Evolutionary conservation across 345 rosid genomes (phyloP), one percentile per base, ranked within the genome.

Genomic region (Odontarrhena argentea): DNA sequence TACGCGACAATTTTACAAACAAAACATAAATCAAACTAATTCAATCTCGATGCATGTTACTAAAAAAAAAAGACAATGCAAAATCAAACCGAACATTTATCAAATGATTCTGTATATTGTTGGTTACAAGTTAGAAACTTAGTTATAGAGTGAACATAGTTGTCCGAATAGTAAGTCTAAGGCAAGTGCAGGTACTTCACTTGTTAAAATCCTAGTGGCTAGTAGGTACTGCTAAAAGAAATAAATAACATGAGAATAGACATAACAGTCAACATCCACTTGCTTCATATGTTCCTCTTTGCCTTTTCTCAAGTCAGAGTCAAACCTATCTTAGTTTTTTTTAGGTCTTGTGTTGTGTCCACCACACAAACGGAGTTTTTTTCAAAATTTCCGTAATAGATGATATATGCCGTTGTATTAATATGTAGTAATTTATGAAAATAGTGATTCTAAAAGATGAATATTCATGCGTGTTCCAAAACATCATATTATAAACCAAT

Each of bases 251-350:
- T 30, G 70, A 63, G 42, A 71, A 71, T 63, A 63, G 70, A 55
- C 71, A 50, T 49, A 42, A 36, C 66, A 57, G 60, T 72, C 70
- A 50, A 57, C 54, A 60, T 57, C 66, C 60, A 72, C 22, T 72
- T 72, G 59, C 60, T 50, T 45, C 50, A 49, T 65, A 57, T 49
- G 76, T 72, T 72, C 58, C 65, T 57, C 71, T 72, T 56, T 64
- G 76, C 60, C 70, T 56, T 71, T 71, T 32, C 64, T 65, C 71
- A 32, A 42, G 66, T 72, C 71, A 65, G 76, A 58, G 66, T 50
- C 70, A 72, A 57, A 37, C 66, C 30, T 43, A 7, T 43, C 3
- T 44, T 11, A 18, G 22, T 18, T 43, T 1, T 36, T 70, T 36
- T 55, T 62, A 26, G 65, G 65, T 48, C 15, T 11, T 56, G 3